phyloP scores from a whole-genome alignment of 352 stramenopile species.

The Phytopythium aichiense region DNA sequence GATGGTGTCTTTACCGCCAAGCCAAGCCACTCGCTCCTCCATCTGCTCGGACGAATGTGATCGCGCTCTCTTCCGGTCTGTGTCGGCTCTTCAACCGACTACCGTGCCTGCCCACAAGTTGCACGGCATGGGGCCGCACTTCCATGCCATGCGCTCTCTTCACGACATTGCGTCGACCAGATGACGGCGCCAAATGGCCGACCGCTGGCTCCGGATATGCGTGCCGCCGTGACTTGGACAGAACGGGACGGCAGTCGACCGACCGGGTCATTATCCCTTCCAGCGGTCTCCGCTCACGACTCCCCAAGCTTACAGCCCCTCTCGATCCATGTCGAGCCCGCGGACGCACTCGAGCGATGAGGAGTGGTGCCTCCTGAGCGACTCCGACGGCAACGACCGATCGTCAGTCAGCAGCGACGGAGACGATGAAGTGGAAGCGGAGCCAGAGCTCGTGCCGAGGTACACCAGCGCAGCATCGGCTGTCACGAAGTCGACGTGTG shows the following conservation, averaged over 20 bases:
- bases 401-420: conserved; percentile 17
- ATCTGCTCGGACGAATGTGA: neutral
- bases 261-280: neutral
- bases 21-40: neutral
- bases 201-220: neutral
- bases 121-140: neutral
- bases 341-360: conserved; percentile 22
- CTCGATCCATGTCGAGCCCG: neutral
- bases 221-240: neutral
- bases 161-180: neutral
- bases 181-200: neutral
- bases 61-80: neutral
- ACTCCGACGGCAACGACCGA: conserved; percentile 23
- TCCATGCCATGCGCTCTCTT: neutral
- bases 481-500: neutral
- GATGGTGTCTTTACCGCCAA: neutral
- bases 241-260: neutral
- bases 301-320: neutral
- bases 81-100: neutral
- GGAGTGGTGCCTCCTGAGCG: conserved; percentile 56
- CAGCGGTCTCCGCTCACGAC: neutral
- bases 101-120: neutral
- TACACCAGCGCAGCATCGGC: neutral
- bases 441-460: conserved; percentile 15
- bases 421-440: conserved; percentile 23